Base-by-base conservation (phyloP, 2,329 filamentous ascomycete genomes). In the Aspergillus eucalypticola region DNA sequence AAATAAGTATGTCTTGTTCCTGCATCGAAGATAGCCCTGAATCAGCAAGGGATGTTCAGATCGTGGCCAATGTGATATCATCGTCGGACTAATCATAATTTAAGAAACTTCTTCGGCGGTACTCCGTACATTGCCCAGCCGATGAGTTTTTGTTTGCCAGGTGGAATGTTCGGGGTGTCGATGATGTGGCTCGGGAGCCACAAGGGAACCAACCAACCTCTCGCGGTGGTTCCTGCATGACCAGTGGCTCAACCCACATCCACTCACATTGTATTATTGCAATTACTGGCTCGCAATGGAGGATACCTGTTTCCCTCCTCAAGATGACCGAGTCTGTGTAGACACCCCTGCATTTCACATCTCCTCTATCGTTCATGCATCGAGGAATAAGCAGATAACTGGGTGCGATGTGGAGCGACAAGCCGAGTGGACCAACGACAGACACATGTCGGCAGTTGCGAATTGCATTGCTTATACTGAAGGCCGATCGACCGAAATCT, bases 91-190 rank as follows among this genome's bases (percentile, higher is more conserved):
- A 25, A 25, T 38, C 39, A 53, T 53, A 42, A 53, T 53, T 39
- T 44, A 53, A 44, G 41, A 44, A 44, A 13, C 41, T 44, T 44
- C 41, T 41, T 41, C 10, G 3, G 51, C 21, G 35, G 35, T 53
- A 19, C 32, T 35, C 5, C 32, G 32, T 35, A 35, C 51, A 53
- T 53, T 27, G 39, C 23, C 21, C 51, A 53, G 51, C 39, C 39
- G 17, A 53, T 41, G 13, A 38, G 21, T 41, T 35, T 15, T 15
- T 32, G 17, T 29, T 39, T 39, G 19, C 51, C 23, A 17, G 13
- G 32, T 44, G 52, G 52, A 54, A 54, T 54, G 52, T 39, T 54
- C 32, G 52, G 52, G 39, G 41, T 42, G 23, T 54, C 38, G 52
- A 32, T 54, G 51, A 27, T 41, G 52, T 54, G 17, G 53, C 42